A percentile compares a stretch with the other conserved stretches of the same genome.
Conservation (phyloP, 2,329 filamentous ascomycete species). For the Cordyceps cicadae region DNA sequence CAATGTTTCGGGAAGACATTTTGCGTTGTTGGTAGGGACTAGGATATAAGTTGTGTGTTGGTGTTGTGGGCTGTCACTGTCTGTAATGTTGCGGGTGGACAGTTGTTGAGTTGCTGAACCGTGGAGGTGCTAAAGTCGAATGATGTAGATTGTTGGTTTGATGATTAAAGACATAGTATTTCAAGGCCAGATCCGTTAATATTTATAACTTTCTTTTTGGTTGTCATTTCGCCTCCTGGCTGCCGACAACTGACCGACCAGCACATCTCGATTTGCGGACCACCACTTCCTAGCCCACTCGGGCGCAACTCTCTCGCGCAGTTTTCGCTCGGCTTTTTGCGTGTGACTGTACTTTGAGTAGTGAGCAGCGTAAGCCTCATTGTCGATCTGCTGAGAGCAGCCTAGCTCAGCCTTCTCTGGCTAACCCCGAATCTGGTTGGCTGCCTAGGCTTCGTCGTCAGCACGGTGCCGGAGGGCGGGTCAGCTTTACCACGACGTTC, state of each 20-base stretch:
- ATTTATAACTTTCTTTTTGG: neutral
- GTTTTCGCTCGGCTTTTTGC: neutral
- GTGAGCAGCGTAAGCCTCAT: neutral
- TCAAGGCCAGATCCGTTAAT: neutral
- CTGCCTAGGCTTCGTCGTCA: constrained; percentile 1
- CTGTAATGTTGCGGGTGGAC: neutral
- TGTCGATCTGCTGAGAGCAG: neutral
- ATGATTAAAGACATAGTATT: neutral
- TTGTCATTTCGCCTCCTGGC: neutral
- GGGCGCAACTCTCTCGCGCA: neutral
- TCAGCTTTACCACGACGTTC: neutral
- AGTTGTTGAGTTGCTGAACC: neutral
- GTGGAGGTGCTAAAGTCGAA: neutral
- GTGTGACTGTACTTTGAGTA: too few species aligned
- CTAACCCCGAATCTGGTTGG: neutral
- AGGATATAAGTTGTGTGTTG: neutral
- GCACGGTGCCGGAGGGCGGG: neutral
- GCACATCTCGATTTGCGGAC: neutral
- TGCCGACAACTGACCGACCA: neutral
- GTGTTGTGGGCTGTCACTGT: neutral
- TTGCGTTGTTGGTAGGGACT: neutral
- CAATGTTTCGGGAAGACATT: constrained; percentile 25
- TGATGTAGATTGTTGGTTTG: neutral
- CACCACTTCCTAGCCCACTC: neutral
- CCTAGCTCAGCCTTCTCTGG: neutral